Conservation (phyloP, 2,329 filamentous ascomycete genomes). For the Teratosphaeria zuluensis region DNA sequence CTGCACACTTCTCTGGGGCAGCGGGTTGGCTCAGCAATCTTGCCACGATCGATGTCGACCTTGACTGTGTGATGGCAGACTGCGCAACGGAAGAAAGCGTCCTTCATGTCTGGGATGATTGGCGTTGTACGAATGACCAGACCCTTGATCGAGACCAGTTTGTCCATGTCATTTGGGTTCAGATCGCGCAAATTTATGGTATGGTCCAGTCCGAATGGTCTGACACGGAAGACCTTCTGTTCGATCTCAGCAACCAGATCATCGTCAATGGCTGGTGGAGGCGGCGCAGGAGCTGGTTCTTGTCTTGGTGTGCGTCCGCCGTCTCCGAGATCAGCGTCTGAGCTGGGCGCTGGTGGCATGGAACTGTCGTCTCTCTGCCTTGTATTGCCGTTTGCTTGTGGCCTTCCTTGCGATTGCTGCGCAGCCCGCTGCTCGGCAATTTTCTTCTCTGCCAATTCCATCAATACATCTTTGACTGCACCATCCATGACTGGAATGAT, state of each 20-base stretch:
- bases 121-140: slow-evolving; percentile 92
- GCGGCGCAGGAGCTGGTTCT: slow-evolving; percentile 17
- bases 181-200: slow-evolving; percentile 87
- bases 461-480: slow-evolving; percentile 83
- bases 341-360: slow-evolving; percentile 67
- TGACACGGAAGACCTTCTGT: slow-evolving; percentile 69
- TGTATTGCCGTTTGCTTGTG: slow-evolving; percentile 1
- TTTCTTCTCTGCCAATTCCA: slow-evolving; percentile 75
- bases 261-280: slow-evolving; percentile 40
- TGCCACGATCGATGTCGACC: slow-evolving; percentile 87
- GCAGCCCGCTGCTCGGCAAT: slow-evolving; percentile 52
- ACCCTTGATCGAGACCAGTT: slow-evolving; percentile 88
- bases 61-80: slow-evolving; percentile 85
- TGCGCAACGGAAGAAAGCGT: slow-evolving; percentile 93
- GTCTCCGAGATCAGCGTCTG: slow-evolving; percentile 47
- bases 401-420: slow-evolving; percentile 17
- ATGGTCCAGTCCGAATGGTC: slow-evolving; percentile 79
- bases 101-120: slow-evolving; percentile 98
- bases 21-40: slow-evolving; percentile 86
- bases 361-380: slow-evolving; percentile 51
- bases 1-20: slow-evolving; percentile 76
- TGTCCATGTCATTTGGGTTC: slow-evolving; percentile 93
- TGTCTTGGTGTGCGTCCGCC: background rate
- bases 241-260: slow-evolving; percentile 71
- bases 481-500: slow-evolving; percentile 96